A percentile compares a stretch with the other conserved stretches of the same genome.
These are phyloP conservation scores for Coniochaeta sp. DNA, from an alignment of 2,329 filamentous ascomycete genomes.

Conservation along the genomic window DNA sequence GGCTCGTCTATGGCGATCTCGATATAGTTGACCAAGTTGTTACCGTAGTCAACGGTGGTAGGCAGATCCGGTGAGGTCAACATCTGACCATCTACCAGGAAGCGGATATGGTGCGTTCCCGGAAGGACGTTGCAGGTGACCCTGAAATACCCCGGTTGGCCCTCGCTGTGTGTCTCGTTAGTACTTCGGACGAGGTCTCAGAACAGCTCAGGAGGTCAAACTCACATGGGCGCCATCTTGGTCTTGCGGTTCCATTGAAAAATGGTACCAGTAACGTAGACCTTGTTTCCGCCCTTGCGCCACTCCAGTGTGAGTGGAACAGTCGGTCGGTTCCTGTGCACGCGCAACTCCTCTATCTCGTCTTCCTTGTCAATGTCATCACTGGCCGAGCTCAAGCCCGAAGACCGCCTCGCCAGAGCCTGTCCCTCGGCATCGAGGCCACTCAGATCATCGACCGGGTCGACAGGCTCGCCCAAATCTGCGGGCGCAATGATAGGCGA, in stretches of 20 bases:
- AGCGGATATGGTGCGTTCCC: slow-evolving; percentile 94
- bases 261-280: slow-evolving; percentile 96
- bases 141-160: slow-evolving; percentile 58
- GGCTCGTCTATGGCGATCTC: slow-evolving; percentile 78
- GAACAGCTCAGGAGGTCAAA: slow-evolving; percentile 20
- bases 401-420: slow-evolving; percentile 46
- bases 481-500: slow-evolving; percentile 78
- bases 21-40: slow-evolving; percentile 97
- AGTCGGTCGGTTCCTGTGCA: slow-evolving; percentile 67
- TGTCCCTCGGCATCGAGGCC: slow-evolving; percentile 34
- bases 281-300: slow-evolving; percentile 74
- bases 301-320: slow-evolving; percentile 85
- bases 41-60: slow-evolving; percentile 95
- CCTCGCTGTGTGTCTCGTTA: slow-evolving; percentile 32
- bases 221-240: slow-evolving; percentile 77
- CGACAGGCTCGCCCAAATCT: slow-evolving; percentile 45
- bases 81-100: slow-evolving; percentile 92
- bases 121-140: slow-evolving; percentile 78
- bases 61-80: slow-evolving; percentile 78
- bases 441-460: slow-evolving; percentile 45
- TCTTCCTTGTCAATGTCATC: slow-evolving; percentile 74
- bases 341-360: slow-evolving; percentile 66
- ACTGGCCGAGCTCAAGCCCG: slow-evolving; percentile 49
- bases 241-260: slow-evolving; percentile 97
- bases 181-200: background rate